A percentile compares a stretch with the other conserved stretches of the same genome.
Conservation (phyloP, 1,139 yeast species). For the Meyerozyma athensensis region DNA sequence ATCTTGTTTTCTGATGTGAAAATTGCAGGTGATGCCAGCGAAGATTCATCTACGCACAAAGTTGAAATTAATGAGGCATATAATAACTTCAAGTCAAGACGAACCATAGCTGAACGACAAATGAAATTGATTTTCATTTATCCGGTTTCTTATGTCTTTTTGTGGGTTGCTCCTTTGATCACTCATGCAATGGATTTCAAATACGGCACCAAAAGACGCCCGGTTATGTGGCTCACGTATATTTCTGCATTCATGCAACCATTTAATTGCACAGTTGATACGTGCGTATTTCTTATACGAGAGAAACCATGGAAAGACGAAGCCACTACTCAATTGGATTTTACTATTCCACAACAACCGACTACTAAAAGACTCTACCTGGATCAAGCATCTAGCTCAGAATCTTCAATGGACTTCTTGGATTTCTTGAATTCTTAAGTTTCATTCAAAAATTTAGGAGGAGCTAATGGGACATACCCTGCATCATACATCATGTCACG, state of each 20-base stretch:
- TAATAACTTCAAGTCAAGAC: background rate
- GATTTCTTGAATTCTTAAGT: constrained; percentile 9
- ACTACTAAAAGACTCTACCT: constrained; percentile 5
- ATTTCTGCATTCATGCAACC: constrained; percentile 3
- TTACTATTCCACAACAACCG: background rate
- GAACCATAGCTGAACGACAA: constrained; percentile 1
- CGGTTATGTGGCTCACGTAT: constrained; percentile 1
- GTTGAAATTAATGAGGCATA: background rate
- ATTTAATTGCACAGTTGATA: constrained; percentile 2
- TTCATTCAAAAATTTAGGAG: constrained; percentile 11
- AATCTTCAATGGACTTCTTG: constrained; percentile 9
- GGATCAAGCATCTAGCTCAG: constrained; percentile 5
- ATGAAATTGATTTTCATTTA: constrained; percentile 3
- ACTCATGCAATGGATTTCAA: constrained; percentile 1
- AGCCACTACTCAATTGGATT: constrained; percentile 1
- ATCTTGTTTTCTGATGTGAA: background rate
- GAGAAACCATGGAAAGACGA: constrained; percentile 1
- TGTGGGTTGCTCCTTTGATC: background rate
- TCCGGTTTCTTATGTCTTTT: background rate
- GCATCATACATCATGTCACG: constrained; percentile 11
- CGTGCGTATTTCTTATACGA: background rate
- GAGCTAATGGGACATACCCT: constrained; percentile 13
- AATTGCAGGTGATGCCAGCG: background rate
- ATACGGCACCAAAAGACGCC: background rate
- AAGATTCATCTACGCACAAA: background rate